A percentile compares a stretch with the other conserved stretches of the same genome.
These are phyloP conservation scores for Scytalidium sp. DNA, from an alignment of 2,329 filamentous ascomycete genomes.

Conservation along the genomic window DNA sequence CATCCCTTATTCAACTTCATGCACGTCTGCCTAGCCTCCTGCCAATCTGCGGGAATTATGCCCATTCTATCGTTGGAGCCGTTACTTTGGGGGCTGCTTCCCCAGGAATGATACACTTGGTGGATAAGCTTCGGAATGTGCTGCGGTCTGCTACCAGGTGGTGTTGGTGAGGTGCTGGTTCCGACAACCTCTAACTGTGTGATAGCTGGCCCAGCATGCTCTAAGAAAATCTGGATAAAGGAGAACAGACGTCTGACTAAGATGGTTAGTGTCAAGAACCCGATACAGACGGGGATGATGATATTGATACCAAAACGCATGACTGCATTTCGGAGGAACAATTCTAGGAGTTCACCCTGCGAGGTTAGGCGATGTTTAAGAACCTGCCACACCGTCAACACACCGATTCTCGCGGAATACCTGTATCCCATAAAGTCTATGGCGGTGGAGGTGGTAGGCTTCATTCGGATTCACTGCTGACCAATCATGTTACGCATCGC, in stretches of 20 bases:
- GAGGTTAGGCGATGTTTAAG: no score
- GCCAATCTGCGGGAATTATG: conserved; percentile 56
- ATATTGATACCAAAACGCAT: neutral
- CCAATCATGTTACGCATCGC: no score
- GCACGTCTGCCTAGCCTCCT: conserved; percentile 62
- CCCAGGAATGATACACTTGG: conserved; percentile 47
- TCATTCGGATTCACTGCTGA: no score
- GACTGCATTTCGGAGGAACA: no score
- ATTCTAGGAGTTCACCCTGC: no score
- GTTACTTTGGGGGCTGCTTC: conserved; percentile 50
- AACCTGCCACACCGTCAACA: no score
- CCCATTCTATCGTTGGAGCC: conserved; percentile 64
- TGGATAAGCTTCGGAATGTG: conserved; percentile 73
- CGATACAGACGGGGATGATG: neutral
- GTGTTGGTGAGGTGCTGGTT: neutral
- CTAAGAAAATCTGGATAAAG: conserved; percentile 13
- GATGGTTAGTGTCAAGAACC: conserved; percentile 4
- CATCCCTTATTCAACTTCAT: conserved; percentile 66
- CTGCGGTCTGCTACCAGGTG: conserved; percentile 44
- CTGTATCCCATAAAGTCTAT: no score
- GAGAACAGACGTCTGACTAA: conserved; percentile 1
- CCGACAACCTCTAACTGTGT: conserved; percentile 9
- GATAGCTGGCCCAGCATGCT: conserved; percentile 11
- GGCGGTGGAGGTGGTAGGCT: no score
- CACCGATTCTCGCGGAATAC: no score